Base-by-base conservation (phyloP, 192 early-diverging fungal genomes). In the Gorgonomyces haynaldii region DNA sequence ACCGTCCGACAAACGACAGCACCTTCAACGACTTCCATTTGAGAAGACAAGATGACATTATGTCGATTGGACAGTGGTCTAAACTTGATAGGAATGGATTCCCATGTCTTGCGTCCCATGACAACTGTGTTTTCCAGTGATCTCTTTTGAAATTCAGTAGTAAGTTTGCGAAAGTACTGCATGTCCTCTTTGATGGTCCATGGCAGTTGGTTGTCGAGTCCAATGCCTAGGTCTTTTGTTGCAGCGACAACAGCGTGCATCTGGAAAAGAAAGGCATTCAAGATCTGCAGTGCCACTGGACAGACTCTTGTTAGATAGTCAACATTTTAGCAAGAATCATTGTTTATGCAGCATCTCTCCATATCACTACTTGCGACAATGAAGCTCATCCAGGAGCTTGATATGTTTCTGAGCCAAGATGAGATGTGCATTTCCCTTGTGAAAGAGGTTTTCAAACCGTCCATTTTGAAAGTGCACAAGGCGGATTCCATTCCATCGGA, bases 101-200 rank as follows among this genome's bases (percentile, higher is more conserved):
- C 86, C 91, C 92, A 98, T 15, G 89, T 93, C 16, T 66, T 63
- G 34, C 91, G 74, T 34, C 95, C 95, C 88, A 98, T 89, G 53
- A 98, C 85, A 34, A 88, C 84, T 0, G 81, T 84, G 60, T 98
- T 98, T 9, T 6, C 31, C 25, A 53, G 38, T 16, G 21, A 8
- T 8, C 2, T 3, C 20, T 68, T 34, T 52, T 62, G 0, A 30
- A 30, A 15, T 8, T 27, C 17, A 5, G 62, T 72, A 3, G 93
- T 91, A 10, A 88, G 56, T 12, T 53, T 42, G 34, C 67, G 70
- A 56, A 98, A 98, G 61, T 76, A 92, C 13, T 60, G 64, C 83
- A 94, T 82, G 58, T 98, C 95, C 34, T 70, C 76, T 23, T 64
- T 73, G 24, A 98, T 65, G 25, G 82, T 76, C 94, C 94, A 98